Base-by-base conservation (phyloP, 1,139 yeast species). In the Pneumocystis murina region DNA sequence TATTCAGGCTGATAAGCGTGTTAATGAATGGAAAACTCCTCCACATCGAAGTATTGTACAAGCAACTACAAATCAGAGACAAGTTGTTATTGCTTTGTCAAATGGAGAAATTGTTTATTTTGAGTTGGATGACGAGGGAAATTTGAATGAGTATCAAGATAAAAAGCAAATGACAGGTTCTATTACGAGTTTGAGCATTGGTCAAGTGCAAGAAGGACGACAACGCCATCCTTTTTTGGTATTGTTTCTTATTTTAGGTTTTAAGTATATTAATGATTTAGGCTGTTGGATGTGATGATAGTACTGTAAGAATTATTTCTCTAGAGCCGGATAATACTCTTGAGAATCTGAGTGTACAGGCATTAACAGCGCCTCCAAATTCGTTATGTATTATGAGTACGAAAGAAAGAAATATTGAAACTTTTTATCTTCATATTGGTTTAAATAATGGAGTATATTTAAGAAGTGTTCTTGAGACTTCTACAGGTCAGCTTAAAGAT, bases 1-100 rank as follows among this genome's bases (percentile, higher is more conserved):
- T 69, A 77, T 90, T 2, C 73, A 76, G 3, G 76, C 77, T 39
- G 70, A 71, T 63, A 33, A 68, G 63, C 73, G 74, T 20, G 70
- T 74, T 3, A 77, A 82, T 7, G 87, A 87, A 68, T 92, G 98
- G 98, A 78, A 75, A 58, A 89, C 96, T 0, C 95, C 96, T 0
- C 85, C 86, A 0, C 95, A 95, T 6, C 82, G 86, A 17, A 77
- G 80, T 39, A 79, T 92, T 58, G 70, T 80, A 0, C 75, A 77
- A 36, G 86, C 91, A 0, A 73, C 88, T 1, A 75, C 86, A 2
- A 88, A 88, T 54, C 77, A 79, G 57, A 79, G 80, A 28, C 97
- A 92, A 72, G 77, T 91, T 0, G 82, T 82, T 0, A 71, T 92
- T 8, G 90, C 84, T 0, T 73, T 92, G 10, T 84, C 94, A 1